Base-by-base conservation (phyloP, 2,329 filamentous ascomycete species). In the Macroventuria anomochaeta region DNA sequence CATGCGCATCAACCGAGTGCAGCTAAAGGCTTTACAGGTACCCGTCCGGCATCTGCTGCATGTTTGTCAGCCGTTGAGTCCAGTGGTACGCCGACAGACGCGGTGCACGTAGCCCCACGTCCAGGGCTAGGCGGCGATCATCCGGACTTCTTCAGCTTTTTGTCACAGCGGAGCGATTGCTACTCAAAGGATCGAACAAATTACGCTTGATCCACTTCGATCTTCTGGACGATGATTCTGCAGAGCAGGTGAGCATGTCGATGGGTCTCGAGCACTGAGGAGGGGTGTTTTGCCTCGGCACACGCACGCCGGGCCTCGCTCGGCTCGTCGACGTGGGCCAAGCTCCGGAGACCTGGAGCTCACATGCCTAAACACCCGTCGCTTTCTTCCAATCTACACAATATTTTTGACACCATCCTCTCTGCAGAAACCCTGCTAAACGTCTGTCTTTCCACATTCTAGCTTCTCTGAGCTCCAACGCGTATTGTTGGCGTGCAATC, bases 261-360 rank as follows among this genome's bases (percentile, higher is more conserved):
- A 20, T 29, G 15, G 38, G 31, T 53, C 34, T 41, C 20, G 32
- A 34, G 49, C 34, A 11, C 25, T 32, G 51, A 53, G 42, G 55
- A 53, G 47, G 50, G 32, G 43, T 29, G 47, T 32, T 52, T 59
- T 58, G 62, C 63, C 63, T 66, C 63, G 63, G 64, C 57, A 57
- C 46, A 53, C 51, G 43, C 37, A 51, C 52, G 34, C 53, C 60
- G 58, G 61, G 59, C 63, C 63, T 61, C 64, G 55, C 53, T 48
- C 51, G 46, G 58, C 55, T 57, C 47, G 53, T 55, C 57, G 57
- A 61, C 62, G 65, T 64, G 56, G 39, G 59, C 65, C 62, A 63
- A 64, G 63, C 52, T 60, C 56, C 64, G 64, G 64, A 62, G 53
- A 55, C 58, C 61, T 64, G 64, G 64, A 69, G 59, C 60, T 66